These are phyloP conservation scores for Astrocystis sublimbata DNA, from an alignment of 495 filamentous ascomycete genomes.

Conservation along the genomic window DNA sequence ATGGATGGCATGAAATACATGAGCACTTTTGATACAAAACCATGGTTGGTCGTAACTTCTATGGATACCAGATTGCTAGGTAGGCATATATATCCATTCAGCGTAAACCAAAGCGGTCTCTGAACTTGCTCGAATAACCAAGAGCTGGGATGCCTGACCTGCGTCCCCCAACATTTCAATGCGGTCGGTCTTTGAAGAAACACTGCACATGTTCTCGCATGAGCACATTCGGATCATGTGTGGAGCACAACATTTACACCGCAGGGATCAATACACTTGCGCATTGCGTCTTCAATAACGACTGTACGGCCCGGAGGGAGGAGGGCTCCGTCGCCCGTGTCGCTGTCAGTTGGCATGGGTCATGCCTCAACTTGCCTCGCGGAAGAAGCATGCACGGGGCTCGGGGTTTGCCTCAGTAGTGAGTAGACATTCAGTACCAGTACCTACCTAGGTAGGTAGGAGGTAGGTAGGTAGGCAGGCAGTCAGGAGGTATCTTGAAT, in stretches of 20 bases:
- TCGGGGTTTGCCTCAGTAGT: conserved; percentile 33
- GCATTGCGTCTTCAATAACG: conserved; percentile 37
- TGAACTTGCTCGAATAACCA: too few species aligned
- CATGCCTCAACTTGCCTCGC: conserved; percentile 33
- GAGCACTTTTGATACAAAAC: too few species aligned
- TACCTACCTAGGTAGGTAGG: not conserved
- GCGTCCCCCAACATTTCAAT: conserved; percentile 34
- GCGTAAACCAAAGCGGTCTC: too few species aligned
- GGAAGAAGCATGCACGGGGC: conserved; percentile 29
- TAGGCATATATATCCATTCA: too few species aligned
- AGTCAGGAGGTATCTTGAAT: too few species aligned
- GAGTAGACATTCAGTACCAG: conserved; percentile 26
- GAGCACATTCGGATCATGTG: conserved; percentile 34
- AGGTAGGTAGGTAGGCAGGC: too few species aligned
- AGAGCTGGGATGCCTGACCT: conserved; percentile 24
- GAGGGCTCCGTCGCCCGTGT: conserved; percentile 32
- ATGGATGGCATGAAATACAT: too few species aligned
- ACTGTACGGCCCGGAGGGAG: conserved; percentile 31
- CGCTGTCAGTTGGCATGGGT: conserved; percentile 33
- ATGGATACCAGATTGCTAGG: too few species aligned
- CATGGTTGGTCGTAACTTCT: too few species aligned
- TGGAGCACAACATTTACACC: conserved; percentile 33
- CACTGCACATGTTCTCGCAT: conserved; percentile 38
- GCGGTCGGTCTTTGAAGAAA: conserved; percentile 48
- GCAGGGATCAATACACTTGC: conserved; percentile 39